Evolutionary conservation across 2,329 filamentous ascomycete species (phyloP).

Genomic region (Alternaria arborescens): DNA sequence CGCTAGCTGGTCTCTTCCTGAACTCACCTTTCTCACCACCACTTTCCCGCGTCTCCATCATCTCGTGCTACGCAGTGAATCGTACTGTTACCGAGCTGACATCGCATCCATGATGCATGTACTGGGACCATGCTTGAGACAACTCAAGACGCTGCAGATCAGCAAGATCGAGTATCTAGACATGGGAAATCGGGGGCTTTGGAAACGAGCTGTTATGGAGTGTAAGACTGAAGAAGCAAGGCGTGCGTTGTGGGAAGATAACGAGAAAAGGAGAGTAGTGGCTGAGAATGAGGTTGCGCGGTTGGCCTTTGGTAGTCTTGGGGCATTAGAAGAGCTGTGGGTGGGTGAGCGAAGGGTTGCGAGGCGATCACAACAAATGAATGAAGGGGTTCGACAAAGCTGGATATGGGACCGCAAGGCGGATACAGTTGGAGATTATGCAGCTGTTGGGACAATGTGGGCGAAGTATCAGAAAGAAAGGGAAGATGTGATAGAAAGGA

Average conservation of each 20-base stretch:
- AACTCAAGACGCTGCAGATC: slow-evolving; percentile 18
- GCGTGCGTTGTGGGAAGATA: slow-evolving; percentile 19
- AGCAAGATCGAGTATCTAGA: slow-evolving; percentile 22
- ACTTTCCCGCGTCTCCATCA: slow-evolving; percentile 17
- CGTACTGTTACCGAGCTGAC: slow-evolving; percentile 26
- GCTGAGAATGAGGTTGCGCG: slow-evolving; percentile 27
- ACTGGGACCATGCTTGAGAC: slow-evolving; percentile 10
- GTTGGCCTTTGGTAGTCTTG: slow-evolving; percentile 19
- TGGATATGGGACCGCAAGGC: slow-evolving; percentile 29
- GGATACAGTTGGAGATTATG: slow-evolving; percentile 10
- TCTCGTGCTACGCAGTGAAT: slow-evolving; percentile 23
- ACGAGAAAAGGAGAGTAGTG: slow-evolving; percentile 21
- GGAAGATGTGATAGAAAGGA: slow-evolving; percentile 18
- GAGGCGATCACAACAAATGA: slow-evolving; percentile 4
- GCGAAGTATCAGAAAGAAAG: slow-evolving; percentile 21
- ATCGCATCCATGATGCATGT: slow-evolving; percentile 15
- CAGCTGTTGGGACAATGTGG: slow-evolving; percentile 12
- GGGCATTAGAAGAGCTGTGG: slow-evolving; percentile 22
- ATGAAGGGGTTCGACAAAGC: background rate
- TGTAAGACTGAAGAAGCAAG: slow-evolving; percentile 20
- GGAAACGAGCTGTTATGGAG: slow-evolving; percentile 23
- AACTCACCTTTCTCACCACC: slow-evolving; percentile 15
- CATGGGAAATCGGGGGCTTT: slow-evolving; percentile 26
- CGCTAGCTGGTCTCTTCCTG: slow-evolving; percentile 21
- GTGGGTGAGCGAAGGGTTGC: slow-evolving; percentile 28